phyloP scores from a whole-genome alignment of 129 eudicot species.

The Escallonia herrerae region DNA sequence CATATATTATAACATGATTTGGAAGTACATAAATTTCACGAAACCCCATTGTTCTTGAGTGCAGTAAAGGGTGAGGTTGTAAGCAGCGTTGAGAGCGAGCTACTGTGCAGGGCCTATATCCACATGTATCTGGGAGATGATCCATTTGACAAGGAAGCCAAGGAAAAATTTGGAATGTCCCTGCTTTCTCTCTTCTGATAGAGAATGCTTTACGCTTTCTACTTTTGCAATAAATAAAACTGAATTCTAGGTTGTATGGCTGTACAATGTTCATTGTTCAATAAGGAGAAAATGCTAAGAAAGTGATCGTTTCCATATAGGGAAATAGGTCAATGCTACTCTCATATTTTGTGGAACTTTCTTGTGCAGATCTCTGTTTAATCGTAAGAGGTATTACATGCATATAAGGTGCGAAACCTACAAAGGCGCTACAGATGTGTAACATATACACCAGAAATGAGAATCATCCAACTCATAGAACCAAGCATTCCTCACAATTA shows the following conservation, averaged over 20 bases:
- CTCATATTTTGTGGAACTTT: background rate
- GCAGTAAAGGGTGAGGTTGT: constrained; percentile 59
- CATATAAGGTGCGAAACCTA: no score
- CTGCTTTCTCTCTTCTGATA: constrained; percentile 36
- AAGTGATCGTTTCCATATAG: background rate
- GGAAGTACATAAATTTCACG: background rate
- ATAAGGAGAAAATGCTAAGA: constrained; percentile 10
- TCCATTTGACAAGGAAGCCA: constrained; percentile 67
- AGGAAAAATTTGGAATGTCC: constrained; percentile 50
- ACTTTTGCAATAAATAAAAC: constrained; percentile 21
- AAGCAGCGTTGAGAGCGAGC: constrained; percentile 51
- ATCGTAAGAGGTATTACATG: no score
- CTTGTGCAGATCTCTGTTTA: background rate
- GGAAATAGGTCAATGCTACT: background rate
- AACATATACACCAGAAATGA: background rate
- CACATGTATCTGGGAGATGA: constrained; percentile 63
- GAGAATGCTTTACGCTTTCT: background rate
- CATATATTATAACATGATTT: background rate
- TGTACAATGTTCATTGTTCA: constrained; percentile 9
- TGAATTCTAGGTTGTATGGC: constrained; percentile 12
- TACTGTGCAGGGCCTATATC: constrained; percentile 49
- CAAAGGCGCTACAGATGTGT: no score
- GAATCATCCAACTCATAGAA: no score
- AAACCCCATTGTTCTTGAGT: constrained; percentile 16
- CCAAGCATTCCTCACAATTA: no score